Base-by-base conservation (phyloP, 345 rosid genomes). In the Sonneratia caseolaris region DNA sequence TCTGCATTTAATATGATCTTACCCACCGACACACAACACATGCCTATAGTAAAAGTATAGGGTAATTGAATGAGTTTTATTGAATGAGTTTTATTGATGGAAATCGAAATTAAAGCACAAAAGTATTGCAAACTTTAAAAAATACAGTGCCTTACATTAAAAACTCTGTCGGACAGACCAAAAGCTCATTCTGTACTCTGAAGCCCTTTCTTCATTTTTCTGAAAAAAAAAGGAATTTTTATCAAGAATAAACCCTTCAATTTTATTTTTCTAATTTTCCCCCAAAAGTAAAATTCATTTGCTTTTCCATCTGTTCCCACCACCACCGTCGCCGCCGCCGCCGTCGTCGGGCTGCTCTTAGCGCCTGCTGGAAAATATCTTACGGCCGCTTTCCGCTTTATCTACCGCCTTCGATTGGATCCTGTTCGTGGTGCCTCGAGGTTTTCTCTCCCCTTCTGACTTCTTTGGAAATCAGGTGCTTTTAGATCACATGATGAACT, bases 311-410 rank as follows among this genome's bases (percentile, higher is more conserved):
- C 74, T n/a, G 35, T 45, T 38, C 49, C 42, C 13, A 67, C 16
- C 70, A 45, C 18, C 70, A 45, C 38, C 35, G 8, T 11, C 64
- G 11, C 7, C 64, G 38, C 42, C 79, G 8, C 14, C 77, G 64
- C 53, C 76, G 48, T 49, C 68, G 74, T 73, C 62, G 83, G 88
- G 76, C 88, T 27, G 0, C 32, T 27, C 32, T 27, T 77, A 73
- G 73, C 77, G 84, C 74, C 79, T 78, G 71, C 79, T 84, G 88
- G 85, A 76, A 82, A 80, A 75, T 79, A 78, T 79, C 64, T 61
- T 72, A 80, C 84, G 83, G 78, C 82, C 72, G 76, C 81, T 15
- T 72, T 69, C 70, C 40, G 56, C 74, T 74, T 36, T 6, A 24
- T 35, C 27, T 71, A 9, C 57, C 55, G 35, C n/a, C 14, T 47